These are phyloP conservation scores for Penicillium vulpinum DNA, from an alignment of 2,329 filamentous ascomycete species.

Conservation along the genomic window DNA sequence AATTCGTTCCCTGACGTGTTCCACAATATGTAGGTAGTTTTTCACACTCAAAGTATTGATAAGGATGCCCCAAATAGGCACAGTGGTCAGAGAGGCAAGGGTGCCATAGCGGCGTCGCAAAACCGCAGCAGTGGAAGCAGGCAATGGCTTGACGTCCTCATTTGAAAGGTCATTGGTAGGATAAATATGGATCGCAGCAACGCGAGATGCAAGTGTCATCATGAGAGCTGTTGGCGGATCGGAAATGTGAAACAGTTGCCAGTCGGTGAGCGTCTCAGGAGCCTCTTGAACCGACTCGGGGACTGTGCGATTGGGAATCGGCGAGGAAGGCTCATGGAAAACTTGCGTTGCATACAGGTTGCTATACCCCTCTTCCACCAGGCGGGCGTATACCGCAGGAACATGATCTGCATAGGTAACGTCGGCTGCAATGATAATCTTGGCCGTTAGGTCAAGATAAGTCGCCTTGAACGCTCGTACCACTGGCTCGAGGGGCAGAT, in stretches of 20 bases:
- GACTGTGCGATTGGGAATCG: conserved; percentile 80
- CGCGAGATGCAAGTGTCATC: conserved; percentile 80
- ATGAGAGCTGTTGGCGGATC: conserved; percentile 79
- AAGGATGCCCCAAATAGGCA: conserved; percentile 85
- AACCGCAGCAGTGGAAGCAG: conserved; percentile 55
- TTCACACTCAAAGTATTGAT: conserved; percentile 93
- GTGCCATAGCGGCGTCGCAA: conserved; percentile 87
- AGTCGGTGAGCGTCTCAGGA: conserved; percentile 58
- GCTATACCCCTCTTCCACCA: conserved; percentile 67
- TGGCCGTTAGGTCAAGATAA: conserved; percentile 64
- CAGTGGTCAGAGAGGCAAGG: conserved; percentile 75
- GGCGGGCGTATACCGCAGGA: conserved; percentile 52
- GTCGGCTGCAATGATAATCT: conserved; percentile 82
- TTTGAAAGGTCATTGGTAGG: conserved; percentile 52
- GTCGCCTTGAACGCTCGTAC: conserved; percentile 64
- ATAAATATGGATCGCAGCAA: conserved; percentile 76
- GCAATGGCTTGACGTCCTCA: conserved; percentile 41
- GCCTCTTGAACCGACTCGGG: conserved; percentile 51
- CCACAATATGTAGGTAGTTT: conserved; percentile 82
- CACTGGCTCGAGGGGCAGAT: conserved; percentile 63
- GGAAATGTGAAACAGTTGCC: conserved; percentile 82
- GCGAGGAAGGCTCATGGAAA: conserved; percentile 73
- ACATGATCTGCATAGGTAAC: conserved; percentile 82
- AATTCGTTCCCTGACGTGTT: conserved; percentile 71
- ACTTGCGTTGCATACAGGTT: conserved; percentile 70